Percentiles rank a stretch among this genome's conserved stretches.
phyloP scores from a whole-genome alignment of 768 basidiomycete species.

The Phlegmacium glaucopus region DNA sequence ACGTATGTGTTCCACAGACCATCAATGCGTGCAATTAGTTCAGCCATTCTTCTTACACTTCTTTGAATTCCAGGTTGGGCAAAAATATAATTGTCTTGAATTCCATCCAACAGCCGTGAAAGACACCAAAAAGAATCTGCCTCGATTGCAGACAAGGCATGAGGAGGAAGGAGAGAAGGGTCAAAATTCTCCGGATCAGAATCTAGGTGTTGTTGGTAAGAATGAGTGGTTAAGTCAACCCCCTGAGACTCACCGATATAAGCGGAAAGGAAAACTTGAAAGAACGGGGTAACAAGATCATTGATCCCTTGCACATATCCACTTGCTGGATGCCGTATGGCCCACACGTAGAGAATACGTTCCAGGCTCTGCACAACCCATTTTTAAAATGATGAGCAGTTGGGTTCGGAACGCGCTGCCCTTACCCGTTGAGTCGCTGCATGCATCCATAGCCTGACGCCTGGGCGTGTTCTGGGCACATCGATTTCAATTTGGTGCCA shows the following conservation, averaged over 20 bases:
- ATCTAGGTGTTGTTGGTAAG: slow-evolving; percentile 44
- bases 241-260: slow-evolving; percentile 68
- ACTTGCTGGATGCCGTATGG: slow-evolving; percentile 96
- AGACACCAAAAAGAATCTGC: slow-evolving; percentile 99
- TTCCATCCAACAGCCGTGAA: slow-evolving; percentile 91
- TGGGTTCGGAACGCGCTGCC: slow-evolving; percentile 2
- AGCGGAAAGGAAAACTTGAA: slow-evolving; percentile 92
- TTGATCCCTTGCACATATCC: slow-evolving; percentile 99
- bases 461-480: slow-evolving; percentile 92
- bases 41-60: slow-evolving; percentile 91
- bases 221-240: neutral
- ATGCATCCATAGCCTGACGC: slow-evolving; percentile 89
- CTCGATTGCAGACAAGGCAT: slow-evolving; percentile 81
- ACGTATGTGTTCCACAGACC: slow-evolving; percentile 41
- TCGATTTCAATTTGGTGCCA: slow-evolving; percentile 99
- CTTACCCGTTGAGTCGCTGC: slow-evolving; percentile 83
- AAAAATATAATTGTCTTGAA: slow-evolving; percentile 97
- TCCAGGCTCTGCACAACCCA: slow-evolving; percentile 70
- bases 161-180: slow-evolving; percentile 65
- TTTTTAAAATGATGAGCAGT: slow-evolving; percentile 7
- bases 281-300: slow-evolving; percentile 96
- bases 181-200: slow-evolving; percentile 90
- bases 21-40: slow-evolving; percentile 88
- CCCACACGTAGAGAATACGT: slow-evolving; percentile 97
- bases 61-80: slow-evolving; percentile 96